phyloP scores from a whole-genome alignment of 1,284 basidiomycete genomes.

The Cutaneotrichosporon curvatum region DNA sequence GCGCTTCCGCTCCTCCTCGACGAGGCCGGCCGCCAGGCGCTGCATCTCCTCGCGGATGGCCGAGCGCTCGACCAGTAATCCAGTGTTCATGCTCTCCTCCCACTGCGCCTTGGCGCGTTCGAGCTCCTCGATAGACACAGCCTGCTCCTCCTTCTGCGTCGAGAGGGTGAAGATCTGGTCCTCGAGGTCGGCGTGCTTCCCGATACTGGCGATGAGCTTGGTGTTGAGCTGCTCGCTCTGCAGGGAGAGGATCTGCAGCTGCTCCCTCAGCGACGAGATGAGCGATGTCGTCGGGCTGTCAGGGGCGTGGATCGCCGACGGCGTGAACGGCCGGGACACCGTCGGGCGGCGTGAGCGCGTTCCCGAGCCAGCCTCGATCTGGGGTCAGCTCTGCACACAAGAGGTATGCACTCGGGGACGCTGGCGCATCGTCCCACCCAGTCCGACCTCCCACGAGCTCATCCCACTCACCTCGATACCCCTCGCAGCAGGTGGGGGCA shows the following conservation, averaged over 20 bases:
- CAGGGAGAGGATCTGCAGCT: constrained; percentile 76
- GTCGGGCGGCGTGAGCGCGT: constrained; percentile 8
- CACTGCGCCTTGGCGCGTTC: constrained; percentile 49
- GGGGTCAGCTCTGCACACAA: neutral
- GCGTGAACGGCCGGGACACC: constrained; percentile 9
- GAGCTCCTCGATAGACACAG: constrained; percentile 67
- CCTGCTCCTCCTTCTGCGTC: constrained; percentile 29
- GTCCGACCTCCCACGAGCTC: neutral
- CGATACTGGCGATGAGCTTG: constrained; percentile 88
- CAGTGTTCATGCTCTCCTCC: constrained; percentile 55
- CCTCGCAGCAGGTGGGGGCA: neutral
- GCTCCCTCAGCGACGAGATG: constrained; percentile 67
- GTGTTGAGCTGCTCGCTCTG: constrained; percentile 85
- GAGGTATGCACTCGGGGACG: neutral
- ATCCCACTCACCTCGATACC: constrained; percentile 7
- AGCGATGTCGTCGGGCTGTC: constrained; percentile 49
- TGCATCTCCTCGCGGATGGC: constrained; percentile 89
- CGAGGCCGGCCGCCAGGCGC: constrained; percentile 85
- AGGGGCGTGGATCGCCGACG: constrained; percentile 29
- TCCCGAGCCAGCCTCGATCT: neutral
- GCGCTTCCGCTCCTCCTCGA: constrained; percentile 83
- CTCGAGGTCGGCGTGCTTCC: constrained; percentile 85
- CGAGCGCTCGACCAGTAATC: constrained; percentile 81
- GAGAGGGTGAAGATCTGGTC: constrained; percentile 67
- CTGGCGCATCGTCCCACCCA: neutral